A percentile compares a stretch with the other conserved stretches of the same genome.
Evolutionary conservation across 2,329 filamentous ascomycete species (phyloP).

Genomic region (Eutypella sp.): DNA sequence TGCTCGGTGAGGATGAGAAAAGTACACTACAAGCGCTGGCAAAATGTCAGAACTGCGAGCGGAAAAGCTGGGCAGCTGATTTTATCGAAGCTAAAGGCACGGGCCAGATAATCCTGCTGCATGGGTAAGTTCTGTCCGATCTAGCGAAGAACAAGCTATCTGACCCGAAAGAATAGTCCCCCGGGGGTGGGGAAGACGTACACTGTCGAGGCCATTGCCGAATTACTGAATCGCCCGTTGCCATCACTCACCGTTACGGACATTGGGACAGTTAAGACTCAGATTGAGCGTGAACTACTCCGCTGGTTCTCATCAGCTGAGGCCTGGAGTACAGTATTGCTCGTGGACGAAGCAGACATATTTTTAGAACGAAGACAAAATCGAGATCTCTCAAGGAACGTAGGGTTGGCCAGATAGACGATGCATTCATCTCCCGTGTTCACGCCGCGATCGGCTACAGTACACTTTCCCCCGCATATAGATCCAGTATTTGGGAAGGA

Average conservation of each 20-base stretch:
- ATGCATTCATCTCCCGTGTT: slow-evolving; percentile 30
- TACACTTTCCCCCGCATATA: neutral
- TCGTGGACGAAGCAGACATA: slow-evolving; percentile 23
- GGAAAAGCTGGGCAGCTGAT: too few relatives aligned
- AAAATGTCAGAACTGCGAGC: too few relatives aligned
- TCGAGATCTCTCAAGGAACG: slow-evolving; percentile 11
- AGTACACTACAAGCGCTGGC: too few relatives aligned
- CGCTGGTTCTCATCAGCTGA: slow-evolving; percentile 18
- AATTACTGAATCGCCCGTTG: slow-evolving; percentile 18
- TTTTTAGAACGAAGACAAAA: slow-evolving; percentile 16
- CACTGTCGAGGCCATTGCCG: slow-evolving; percentile 8
- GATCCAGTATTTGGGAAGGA: slow-evolving; percentile 6
- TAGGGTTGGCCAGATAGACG: slow-evolving; percentile 31
- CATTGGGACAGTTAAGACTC: slow-evolving; percentile 15
- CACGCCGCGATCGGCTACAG: slow-evolving; percentile 25
- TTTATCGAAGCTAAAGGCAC: slow-evolving; percentile 11
- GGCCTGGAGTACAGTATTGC: slow-evolving; percentile 21
- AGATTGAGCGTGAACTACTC: slow-evolving; percentile 21
- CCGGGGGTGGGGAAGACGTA: slow-evolving; percentile 13
- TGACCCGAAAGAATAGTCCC: slow-evolving; percentile 2
- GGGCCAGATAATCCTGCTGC: slow-evolving; percentile 11
- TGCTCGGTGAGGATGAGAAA: too few relatives aligned
- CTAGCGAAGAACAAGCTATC: neutral
- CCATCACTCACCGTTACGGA: slow-evolving; percentile 21
- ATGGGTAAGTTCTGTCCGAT: slow-evolving; percentile 4